Evolutionary conservation across 805 yeast species (phyloP).

Genomic region (Candida methanosorbosa): DNA sequence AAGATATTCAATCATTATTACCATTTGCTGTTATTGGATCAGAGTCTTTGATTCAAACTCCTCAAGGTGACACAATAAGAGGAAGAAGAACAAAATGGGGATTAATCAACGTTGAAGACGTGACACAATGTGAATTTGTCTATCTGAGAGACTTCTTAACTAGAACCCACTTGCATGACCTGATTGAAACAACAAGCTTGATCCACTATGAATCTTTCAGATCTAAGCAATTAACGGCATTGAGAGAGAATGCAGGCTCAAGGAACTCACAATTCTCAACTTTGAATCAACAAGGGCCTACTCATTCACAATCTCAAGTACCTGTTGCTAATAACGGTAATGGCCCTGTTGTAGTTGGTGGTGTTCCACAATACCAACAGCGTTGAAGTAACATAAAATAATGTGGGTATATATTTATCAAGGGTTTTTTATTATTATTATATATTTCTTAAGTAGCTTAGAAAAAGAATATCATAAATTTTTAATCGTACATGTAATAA

Average conservation of each 20-base stretch:
- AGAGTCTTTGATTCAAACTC: conserved; percentile 56
- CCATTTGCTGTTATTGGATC: conserved; percentile 97
- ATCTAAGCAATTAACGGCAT: conserved; percentile 85
- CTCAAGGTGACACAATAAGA: conserved; percentile 73
- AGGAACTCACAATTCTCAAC: conserved; percentile 22
- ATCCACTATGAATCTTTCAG: conserved; percentile 91
- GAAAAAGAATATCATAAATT: not conserved
- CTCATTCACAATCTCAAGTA: not conserved
- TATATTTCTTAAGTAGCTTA: not conserved
- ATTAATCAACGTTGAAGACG: conserved; percentile 85
- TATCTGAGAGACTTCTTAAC: conserved; percentile 90
- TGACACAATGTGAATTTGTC: conserved; percentile 91
- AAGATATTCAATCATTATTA: conserved; percentile 64
- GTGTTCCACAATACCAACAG: not conserved
- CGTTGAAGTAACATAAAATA: not conserved
- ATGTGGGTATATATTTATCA: too few species aligned
- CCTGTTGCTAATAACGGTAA: not conserved
- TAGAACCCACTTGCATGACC: conserved; percentile 91
- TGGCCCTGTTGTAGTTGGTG: not conserved
- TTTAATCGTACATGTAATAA: too few species aligned
- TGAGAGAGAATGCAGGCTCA: conserved; percentile 78
- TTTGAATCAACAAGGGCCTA: not conserved
- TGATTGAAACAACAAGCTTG: conserved; percentile 84
- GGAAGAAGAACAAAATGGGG: conserved; percentile 97
- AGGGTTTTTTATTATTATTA: not conserved